Evolutionary conservation across 805 yeast genomes (phyloP), one percentile per base, ranked within the genome.

Genomic region (Lipomyces oligophaga): DNA sequence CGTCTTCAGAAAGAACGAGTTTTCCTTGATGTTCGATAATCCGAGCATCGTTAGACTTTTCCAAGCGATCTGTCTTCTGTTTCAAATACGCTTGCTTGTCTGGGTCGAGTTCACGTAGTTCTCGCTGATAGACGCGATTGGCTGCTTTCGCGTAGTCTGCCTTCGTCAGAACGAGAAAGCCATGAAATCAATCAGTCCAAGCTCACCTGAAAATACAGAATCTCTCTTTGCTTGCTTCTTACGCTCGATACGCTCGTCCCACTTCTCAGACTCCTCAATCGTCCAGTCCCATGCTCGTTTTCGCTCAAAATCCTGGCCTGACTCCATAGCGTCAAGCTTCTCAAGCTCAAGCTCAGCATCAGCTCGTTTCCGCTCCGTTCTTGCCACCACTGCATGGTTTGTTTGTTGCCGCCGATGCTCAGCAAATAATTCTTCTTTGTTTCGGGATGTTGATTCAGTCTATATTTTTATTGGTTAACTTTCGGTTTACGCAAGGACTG

Each of bases 211-310:
- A 47, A 73, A 74, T 13, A 75, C 78, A 1, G 71, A 60, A 18
- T 62, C 62, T 8, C 56, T 55, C 4, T 54, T 52, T 5, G 67
- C 63, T 5, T 53, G 53, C 32, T 56, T 54, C 42, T 63, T 66
- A 39, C 57, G 53, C 34, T 58, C 64, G 45, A 64, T 59, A 43
- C 69, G 72, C 24, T 58, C 65, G 20, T 79, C 75, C 88, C 88
- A 83, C 43, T 68, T 67, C 53, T 80, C 83, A 45, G 78, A 72
- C 43, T 84, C 85, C 43, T 78, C 83, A 4, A 81, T 73, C 0
- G 84, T 74, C 65, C 78, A 77, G 45, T 76, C 76, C 75, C 76
- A 68, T 40, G 72, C 76, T 43, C 71, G 67, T 44, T 65, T 60
- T 21, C 78, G 64, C 33, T 71, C 75, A 40, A 58, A 64, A 42